phyloP scores from a whole-genome alignment of 176 grass and related monocot genomes.

The Oryza brachyantha region DNA sequence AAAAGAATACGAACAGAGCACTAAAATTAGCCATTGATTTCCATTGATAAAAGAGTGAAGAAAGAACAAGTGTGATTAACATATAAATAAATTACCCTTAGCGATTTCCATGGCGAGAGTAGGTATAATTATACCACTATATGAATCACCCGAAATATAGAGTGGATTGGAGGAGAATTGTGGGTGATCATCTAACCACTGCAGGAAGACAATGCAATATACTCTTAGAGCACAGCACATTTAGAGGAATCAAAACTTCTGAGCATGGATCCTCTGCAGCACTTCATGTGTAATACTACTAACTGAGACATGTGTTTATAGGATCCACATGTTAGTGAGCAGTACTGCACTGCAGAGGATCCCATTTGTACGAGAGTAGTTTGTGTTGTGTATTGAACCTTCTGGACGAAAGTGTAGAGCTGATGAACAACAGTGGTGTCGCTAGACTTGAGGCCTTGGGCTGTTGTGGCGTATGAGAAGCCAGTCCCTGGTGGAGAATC shows the following conservation, averaged over 20 bases:
- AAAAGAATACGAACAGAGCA: background rate
- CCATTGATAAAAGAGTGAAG: background rate
- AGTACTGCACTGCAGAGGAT: too few species aligned
- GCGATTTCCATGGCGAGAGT: conserved; percentile 41
- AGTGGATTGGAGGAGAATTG: conserved; percentile 55
- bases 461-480: conserved; percentile 46
- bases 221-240: background rate
- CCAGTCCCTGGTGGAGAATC: conserved; percentile 60
- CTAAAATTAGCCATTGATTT: background rate
- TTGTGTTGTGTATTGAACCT: conserved; percentile 21
- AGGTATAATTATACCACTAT: conserved; percentile 63
- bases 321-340: too few species aligned
- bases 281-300: too few species aligned
- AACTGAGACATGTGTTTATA: too few species aligned
- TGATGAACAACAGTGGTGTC: conserved; percentile 38
- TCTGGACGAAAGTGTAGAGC: conserved; percentile 36
- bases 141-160: conserved; percentile 67
- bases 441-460: background rate
- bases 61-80: background rate
- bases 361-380: background rate
- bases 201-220: background rate
- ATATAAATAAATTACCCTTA: conserved; percentile 28
- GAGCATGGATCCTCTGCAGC: too few species aligned
- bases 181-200: conserved; percentile 69
- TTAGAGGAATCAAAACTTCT: too few species aligned